Conservation (phyloP, 495 filamentous ascomycete genomes). For the Rusavskia elegans region DNA sequence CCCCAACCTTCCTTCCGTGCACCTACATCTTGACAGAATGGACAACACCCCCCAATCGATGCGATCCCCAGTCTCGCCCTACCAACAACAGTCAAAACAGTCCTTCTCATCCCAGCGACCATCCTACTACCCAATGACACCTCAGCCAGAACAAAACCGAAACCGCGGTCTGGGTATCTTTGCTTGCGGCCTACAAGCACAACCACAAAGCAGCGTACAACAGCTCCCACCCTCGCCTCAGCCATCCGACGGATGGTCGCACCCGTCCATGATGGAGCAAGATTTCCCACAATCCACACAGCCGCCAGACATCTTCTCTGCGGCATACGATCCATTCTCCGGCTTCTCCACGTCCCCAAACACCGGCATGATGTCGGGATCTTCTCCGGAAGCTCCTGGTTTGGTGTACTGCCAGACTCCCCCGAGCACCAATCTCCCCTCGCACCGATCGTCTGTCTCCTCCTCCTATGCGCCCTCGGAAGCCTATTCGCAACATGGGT, state of each 20-base stretch:
- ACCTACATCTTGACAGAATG: slow-evolving; percentile 1
- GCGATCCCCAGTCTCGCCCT: slow-evolving; percentile 14
- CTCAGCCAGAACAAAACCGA: slow-evolving; percentile 11
- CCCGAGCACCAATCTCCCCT: slow-evolving; percentile 14
- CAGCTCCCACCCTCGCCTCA: slow-evolving; percentile 14
- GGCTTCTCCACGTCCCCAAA: slow-evolving; percentile 9
- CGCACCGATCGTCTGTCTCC: slow-evolving; percentile 15
- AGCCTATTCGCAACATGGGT: slow-evolving; percentile 4
- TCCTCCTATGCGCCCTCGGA: slow-evolving; percentile 13
- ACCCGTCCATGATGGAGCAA: slow-evolving; percentile 15
- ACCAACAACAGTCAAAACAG: slow-evolving; percentile 11
- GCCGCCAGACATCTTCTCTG: slow-evolving; percentile 13
- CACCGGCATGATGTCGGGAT: slow-evolving; percentile 8
- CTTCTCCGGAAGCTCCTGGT: slow-evolving; percentile 14
- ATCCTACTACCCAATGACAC: slow-evolving; percentile 9
- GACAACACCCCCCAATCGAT: slow-evolving; percentile 15
- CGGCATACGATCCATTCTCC: slow-evolving; percentile 16
- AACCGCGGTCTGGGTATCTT: slow-evolving; percentile 14
- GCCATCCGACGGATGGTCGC: slow-evolving; percentile 14
- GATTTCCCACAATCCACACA: slow-evolving; percentile 14
- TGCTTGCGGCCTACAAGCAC: slow-evolving; percentile 10
- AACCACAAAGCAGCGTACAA: slow-evolving; percentile 11
- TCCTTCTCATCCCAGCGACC: slow-evolving; percentile 12
- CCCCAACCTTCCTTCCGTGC: neutral
- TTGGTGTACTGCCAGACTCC: slow-evolving; percentile 16